Evolutionary conservation across 371 early-diverging fungal species (phyloP), one percentile per base, ranked within the genome.

Genomic region (Mortierella sp.): DNA sequence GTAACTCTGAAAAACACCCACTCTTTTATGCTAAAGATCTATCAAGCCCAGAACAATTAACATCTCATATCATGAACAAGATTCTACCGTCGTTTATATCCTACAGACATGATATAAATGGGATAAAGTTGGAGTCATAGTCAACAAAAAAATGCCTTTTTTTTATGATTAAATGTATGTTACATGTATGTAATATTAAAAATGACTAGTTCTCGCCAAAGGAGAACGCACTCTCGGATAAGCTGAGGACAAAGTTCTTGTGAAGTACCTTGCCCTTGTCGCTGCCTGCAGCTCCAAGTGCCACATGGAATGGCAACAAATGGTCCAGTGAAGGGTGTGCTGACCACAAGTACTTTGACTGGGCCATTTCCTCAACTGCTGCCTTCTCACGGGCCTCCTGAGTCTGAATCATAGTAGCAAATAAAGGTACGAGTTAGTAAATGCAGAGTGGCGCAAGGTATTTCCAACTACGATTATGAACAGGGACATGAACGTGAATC

Each of bases 291-390:
- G 87, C 87, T 2, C 87, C 87, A 22, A 85, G 63, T 0, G 83
- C 87, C 24, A 87, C 87, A 63, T 86, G 84, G 74, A 87, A 71
- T 5, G 87, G 87, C 32, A 87, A 58, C 45, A 87, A 63, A 49
- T 87, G 87, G 35, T 87, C 87, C 43, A 87, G 58, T 0, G 83
- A 75, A 12, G 87, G 87, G 43, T 87, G 87, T 1, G 87, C 87
- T 11, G 58, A 64, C 35, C 67, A 51, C 73, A 87, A 26, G n/a
- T 61, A 52, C 26, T 65, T 43, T 0, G 85, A 86, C 26, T 59
- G 16, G 0, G 77, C 84, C 64, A 87, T 70, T 9, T 73, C 85
- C 2, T 75, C 64, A 12, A 85, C 55, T 0, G 75, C 83, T 2
- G 66, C 51, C 43, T 62, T 39, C 22, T 77, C 68, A 1, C 83